Evolutionary conservation across 345 rosid species (phyloP).

Genomic region (Camelina laxa): DNA sequence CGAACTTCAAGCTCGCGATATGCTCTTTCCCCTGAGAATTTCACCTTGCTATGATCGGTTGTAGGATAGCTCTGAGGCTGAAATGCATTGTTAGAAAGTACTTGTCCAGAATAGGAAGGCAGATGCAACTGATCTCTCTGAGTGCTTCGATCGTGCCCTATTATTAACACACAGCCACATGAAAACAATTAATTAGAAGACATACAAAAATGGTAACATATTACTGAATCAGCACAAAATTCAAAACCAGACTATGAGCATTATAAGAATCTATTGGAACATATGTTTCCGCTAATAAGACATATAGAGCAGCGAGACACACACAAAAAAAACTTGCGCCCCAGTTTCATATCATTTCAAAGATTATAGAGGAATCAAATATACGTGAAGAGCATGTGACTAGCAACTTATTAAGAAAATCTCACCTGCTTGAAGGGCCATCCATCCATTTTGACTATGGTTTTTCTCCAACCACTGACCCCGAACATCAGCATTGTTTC

Average conservation of each 20-base stretch:
- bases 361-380: slow-evolving; percentile 9
- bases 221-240: slow-evolving; percentile 1
- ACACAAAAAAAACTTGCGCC: not conserved
- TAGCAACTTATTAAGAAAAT: slow-evolving; percentile 31
- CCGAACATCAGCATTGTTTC: slow-evolving; percentile 40
- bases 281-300: not conserved
- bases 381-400: not conserved
- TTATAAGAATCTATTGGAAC: not conserved
- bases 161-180: slow-evolving; percentile 40
- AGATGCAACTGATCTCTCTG: slow-evolving; percentile 46
- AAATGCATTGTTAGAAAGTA: slow-evolving; percentile 51
- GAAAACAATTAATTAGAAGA: slow-evolving; percentile 31
- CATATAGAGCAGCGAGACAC: not conserved
- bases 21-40: slow-evolving; percentile 51
- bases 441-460: slow-evolving; percentile 40
- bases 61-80: slow-evolving; percentile 50
- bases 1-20: slow-evolving; percentile 47
- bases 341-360: slow-evolving; percentile 7
- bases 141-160: slow-evolving; percentile 60
- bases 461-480: slow-evolving; percentile 46
- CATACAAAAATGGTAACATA: slow-evolving; percentile 2
- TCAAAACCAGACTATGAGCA: not conserved
- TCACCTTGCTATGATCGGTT: slow-evolving; percentile 56
- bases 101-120: slow-evolving; percentile 57
- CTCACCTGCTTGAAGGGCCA: slow-evolving; percentile 62